phyloP scores from a whole-genome alignment of 257 asterid species.

The Solanum commersonii region DNA sequence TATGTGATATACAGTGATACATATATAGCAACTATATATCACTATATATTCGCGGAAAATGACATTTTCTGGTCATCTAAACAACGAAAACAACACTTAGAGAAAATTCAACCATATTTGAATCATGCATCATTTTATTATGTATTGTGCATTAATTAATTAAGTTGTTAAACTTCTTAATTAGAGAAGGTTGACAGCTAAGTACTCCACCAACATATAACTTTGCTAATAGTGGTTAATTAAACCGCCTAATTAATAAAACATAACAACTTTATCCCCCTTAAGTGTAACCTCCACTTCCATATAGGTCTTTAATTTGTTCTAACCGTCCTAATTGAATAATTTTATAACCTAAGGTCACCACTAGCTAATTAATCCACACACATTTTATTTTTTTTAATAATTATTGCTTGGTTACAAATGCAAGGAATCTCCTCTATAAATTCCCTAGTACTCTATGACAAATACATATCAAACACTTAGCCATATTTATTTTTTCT shows the following conservation, averaged over 20 bases:
- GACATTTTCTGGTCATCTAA: too few relatives aligned
- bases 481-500: neutral
- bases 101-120: neutral
- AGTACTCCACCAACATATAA: neutral
- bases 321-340: neutral
- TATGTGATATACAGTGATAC: too few relatives aligned
- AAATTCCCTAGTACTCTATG: slow-evolving; percentile 7
- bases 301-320: neutral
- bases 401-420: neutral
- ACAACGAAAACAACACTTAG: too few relatives aligned
- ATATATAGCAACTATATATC: too few relatives aligned
- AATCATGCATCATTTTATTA: neutral
- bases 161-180: neutral
- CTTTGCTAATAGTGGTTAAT: slow-evolving; percentile 12
- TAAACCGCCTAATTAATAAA: slow-evolving; percentile 7
- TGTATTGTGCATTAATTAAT: neutral
- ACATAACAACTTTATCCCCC: slow-evolving; percentile 9
- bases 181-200: slow-evolving; percentile 19
- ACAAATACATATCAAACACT: neutral
- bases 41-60: too few relatives aligned
- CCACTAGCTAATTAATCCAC: neutral
- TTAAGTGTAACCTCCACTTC: slow-evolving; percentile 13
- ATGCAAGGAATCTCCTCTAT: slow-evolving; percentile 10
- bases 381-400: neutral
- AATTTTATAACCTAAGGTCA: neutral